These are phyloP conservation scores for Fraxinus sp. DNA, from an alignment of 305 asterid species.

Conservation along the genomic window DNA sequence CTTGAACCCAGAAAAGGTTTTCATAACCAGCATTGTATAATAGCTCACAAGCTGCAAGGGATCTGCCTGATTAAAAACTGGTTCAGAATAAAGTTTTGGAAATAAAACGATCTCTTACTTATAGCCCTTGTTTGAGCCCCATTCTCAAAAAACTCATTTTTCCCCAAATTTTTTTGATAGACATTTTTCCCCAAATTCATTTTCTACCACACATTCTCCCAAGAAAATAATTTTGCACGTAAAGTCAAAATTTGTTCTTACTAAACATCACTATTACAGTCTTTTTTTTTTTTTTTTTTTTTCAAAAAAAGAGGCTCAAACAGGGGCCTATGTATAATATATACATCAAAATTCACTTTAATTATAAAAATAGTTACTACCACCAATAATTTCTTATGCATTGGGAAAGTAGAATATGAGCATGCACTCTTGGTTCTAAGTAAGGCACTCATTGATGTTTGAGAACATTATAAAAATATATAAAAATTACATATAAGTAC, in stretches of 20 bases:
- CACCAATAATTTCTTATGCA: neutral
- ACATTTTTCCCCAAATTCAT: neutral
- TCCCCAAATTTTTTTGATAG: no score
- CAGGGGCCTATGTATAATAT: neutral
- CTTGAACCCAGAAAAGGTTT: constrained; percentile 90
- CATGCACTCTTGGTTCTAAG: neutral
- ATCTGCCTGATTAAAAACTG: constrained; percentile 62
- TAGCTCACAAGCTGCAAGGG: constrained; percentile 97
- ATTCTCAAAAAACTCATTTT: neutral
- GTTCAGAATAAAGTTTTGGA: constrained; percentile 25
- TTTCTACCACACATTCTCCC: neutral
- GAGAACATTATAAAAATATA: neutral
- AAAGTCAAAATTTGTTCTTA: neutral
- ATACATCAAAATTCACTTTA: neutral
- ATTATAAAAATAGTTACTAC: neutral
- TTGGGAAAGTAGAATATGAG: neutral
- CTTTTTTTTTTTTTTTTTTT: no score
- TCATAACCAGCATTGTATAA: constrained; percentile 73
- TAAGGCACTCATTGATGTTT: neutral
- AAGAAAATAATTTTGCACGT: neutral
- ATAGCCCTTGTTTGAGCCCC: neutral
- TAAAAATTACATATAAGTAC: neutral
- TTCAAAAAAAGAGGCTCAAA: neutral
- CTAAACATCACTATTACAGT: neutral
- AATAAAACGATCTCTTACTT: neutral